Conservation (phyloP, 78 protist species). For the Dictyostelium citrinum region DNA sequence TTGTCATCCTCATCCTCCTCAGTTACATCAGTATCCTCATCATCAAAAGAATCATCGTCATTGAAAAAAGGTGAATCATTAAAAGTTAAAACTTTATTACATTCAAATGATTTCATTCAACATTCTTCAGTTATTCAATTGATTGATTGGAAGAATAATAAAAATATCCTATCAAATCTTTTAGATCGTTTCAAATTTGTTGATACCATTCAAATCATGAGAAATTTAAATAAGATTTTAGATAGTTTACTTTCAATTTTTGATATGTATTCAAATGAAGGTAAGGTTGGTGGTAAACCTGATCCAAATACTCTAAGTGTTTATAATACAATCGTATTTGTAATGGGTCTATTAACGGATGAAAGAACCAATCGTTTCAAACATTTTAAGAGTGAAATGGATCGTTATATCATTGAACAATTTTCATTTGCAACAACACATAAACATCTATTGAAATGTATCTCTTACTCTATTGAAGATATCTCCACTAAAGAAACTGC, state of each 20-base stretch:
- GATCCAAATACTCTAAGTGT: slow-evolving; percentile 9
- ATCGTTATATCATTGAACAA: slow-evolving; percentile 28
- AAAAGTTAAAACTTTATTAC: slow-evolving; percentile 35
- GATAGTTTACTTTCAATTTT: slow-evolving; percentile 47
- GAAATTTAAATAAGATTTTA: slow-evolving; percentile 37
- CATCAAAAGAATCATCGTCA: neutral
- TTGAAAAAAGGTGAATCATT: slow-evolving; percentile 22
- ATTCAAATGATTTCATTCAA: slow-evolving; percentile 38
- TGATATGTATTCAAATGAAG: neutral
- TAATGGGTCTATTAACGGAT: slow-evolving; percentile 63
- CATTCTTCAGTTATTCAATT: slow-evolving; percentile 30
- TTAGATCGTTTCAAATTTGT: slow-evolving; percentile 67
- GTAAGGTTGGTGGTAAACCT: slow-evolving; percentile 6
- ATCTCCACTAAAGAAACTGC: slow-evolving; percentile 41
- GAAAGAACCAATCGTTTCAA: slow-evolving; percentile 60
- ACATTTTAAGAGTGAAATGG: slow-evolving; percentile 33
- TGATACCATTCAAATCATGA: slow-evolving; percentile 54
- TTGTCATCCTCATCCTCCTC: neutral
- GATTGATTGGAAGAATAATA: slow-evolving; percentile 29
- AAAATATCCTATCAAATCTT: neutral
- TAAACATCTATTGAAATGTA: slow-evolving; percentile 52
- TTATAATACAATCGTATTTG: slow-evolving; percentile 63
- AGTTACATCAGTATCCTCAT: neutral
- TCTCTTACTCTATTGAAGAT: slow-evolving; percentile 17
- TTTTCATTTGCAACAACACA: slow-evolving; percentile 35